Evolutionary conservation across 306 rosid species (phyloP).

Genomic region (Abrus precatorius): DNA sequence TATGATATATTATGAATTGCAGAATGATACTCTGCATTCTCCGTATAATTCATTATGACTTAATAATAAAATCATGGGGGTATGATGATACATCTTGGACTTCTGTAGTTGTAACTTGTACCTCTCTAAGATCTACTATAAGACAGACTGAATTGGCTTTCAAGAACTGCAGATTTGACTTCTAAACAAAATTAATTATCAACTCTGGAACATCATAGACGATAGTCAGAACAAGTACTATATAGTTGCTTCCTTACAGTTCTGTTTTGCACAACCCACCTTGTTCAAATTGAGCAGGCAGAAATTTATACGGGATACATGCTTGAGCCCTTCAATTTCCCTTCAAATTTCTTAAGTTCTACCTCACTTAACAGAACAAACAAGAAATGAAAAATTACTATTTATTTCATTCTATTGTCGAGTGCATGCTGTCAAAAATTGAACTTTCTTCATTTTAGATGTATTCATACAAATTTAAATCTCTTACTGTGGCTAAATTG

Average conservation of each 20-base stretch:
- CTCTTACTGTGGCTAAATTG: neutral
- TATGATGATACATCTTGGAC: neutral
- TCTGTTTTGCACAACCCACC: neutral
- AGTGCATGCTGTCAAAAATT: neutral
- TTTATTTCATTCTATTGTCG: neutral
- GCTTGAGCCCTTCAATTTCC: conserved; percentile 1
- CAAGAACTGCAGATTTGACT: conserved; percentile 29
- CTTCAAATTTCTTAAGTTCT: neutral
- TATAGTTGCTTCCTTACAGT: neutral
- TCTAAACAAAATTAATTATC: neutral
- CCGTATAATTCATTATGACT: neutral
- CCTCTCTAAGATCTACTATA: neutral
- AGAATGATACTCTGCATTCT: neutral
- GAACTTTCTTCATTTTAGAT: conserved; percentile 1
- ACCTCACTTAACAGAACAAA: neutral
- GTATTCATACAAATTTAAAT: neutral
- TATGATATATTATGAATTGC: conserved; percentile 23
- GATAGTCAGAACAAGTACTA: neutral
- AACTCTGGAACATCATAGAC: neutral
- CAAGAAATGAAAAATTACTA: neutral
- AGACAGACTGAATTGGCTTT: conserved; percentile 2
- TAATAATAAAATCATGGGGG: neutral
- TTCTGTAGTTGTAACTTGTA: neutral
- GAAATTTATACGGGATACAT: neutral
- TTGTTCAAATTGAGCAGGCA: neutral